phyloP scores from a whole-genome alignment of 805 yeast species.

The Candida mattraensis region DNA sequence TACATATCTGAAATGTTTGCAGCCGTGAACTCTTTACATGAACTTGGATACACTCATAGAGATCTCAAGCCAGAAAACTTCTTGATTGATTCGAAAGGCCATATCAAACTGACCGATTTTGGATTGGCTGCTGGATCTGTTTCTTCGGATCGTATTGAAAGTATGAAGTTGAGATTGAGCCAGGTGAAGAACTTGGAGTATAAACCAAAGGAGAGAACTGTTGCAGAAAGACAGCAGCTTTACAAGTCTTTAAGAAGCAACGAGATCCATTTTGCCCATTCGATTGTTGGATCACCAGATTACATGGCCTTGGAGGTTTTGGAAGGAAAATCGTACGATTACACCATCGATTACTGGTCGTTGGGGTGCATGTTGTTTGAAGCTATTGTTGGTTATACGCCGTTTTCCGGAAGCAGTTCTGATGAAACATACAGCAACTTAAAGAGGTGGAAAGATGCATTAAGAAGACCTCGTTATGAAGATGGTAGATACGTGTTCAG shows the following conservation, averaged over 20 bases:
- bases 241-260: slow-evolving; percentile 76
- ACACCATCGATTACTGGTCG: slow-evolving; percentile 98
- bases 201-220: slow-evolving; percentile 65
- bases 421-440: slow-evolving; percentile 94
- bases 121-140: slow-evolving; percentile 97
- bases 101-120: slow-evolving; percentile 91
- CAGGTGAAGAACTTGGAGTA: slow-evolving; percentile 73
- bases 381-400: slow-evolving; percentile 95
- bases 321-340: slow-evolving; percentile 90
- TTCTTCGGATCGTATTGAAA: slow-evolving; percentile 87
- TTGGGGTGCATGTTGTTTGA: slow-evolving; percentile 96
- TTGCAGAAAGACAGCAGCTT: slow-evolving; percentile 82
- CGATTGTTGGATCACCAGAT: slow-evolving; percentile 97
- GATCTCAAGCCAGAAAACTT: slow-evolving; percentile 96
- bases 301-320: slow-evolving; percentile 98
- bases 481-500: slow-evolving; percentile 91
- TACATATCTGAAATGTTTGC: slow-evolving; percentile 96
- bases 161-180: slow-evolving; percentile 71
- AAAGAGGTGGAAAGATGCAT: slow-evolving; percentile 87
- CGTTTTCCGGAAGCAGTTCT: slow-evolving; percentile 89
- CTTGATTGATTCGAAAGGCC: slow-evolving; percentile 85
- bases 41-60: slow-evolving; percentile 93
- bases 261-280: slow-evolving; percentile 86
- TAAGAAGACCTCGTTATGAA: slow-evolving; percentile 87
- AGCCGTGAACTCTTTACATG: slow-evolving; percentile 90